Base-by-base conservation (phyloP, 2,329 filamentous ascomycete species). In the Aspergillus versicolor region DNA sequence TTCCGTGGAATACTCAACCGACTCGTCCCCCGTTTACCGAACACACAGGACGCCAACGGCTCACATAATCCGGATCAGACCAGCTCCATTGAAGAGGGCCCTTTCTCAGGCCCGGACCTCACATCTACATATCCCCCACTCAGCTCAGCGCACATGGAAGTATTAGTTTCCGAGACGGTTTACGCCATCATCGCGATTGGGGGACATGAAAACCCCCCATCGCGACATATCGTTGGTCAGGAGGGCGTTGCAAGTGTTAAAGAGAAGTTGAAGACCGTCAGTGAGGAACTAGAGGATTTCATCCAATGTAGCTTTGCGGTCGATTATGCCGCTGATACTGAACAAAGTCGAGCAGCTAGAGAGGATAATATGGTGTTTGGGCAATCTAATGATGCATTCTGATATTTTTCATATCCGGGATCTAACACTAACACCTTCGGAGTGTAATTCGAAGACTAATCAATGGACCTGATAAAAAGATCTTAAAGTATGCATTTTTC, bases 261-360 rank as follows among this genome's bases (percentile, higher is more conserved):
- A 73, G 94, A 97, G 76, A 97, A 97, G 77, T 79, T 99, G 55
- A 96, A 95, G 78, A 97, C 92, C 2, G 91, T 97, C 3, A 96
- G 91, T 61, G 92, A 97, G 72, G 94, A 97, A 77, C 78, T 97
- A 56, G 94, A 97, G 73, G 94, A 97, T 65, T 97, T 97, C 74
- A 88, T 96, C 27, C 91, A 96, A 66, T 88, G 92, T 24, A 97
- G 92, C 67, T 82, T 89, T 63, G 88, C 90, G 0, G 92, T 94
- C 15, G 92, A 96, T 71, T 74, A 76, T 58, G 69, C 68, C 40
- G 63, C 63, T 34, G 70, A 74, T 59, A 66, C 65, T 21, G 70
- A 70, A 58, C 61, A 65, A 32, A 60, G 48, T 44, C 64, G 62
- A 49, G 47, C 57, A 8, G 58, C 58, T 42, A 62, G 59, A 56